A percentile compares a stretch with the other conserved stretches of the same genome.
Conservation (phyloP, 345 rosid species). For the Noccaea bulbosa region DNA sequence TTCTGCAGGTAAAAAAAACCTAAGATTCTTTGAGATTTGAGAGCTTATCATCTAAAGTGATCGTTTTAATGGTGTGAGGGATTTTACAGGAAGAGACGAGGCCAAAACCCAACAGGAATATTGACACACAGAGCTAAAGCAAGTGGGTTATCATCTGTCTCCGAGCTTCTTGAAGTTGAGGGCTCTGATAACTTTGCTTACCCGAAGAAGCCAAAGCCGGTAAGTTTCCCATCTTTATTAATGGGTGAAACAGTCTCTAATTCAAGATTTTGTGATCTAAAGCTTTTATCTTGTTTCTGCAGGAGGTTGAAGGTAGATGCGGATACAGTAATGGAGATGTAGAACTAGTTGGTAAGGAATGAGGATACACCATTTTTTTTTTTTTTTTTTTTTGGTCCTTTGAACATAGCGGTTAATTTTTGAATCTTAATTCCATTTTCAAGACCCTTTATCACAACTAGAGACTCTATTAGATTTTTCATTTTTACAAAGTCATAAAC, state of each 20-base stretch:
- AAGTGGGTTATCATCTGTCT: slow-evolving; percentile 71
- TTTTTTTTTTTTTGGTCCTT: no score
- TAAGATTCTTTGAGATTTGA: not conserved
- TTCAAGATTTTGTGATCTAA: not conserved
- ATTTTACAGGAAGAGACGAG: slow-evolving; percentile 11
- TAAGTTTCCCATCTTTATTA: not conserved
- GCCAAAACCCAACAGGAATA: slow-evolving; percentile 20
- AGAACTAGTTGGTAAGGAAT: not conserved
- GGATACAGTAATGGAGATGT: not conserved
- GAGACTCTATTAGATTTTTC: no score
- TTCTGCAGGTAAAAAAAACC: slow-evolving; percentile 28
- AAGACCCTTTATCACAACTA: no score
- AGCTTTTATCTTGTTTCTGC: slow-evolving; percentile 32
- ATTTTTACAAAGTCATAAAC: no score
- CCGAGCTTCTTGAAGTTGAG: slow-evolving; percentile 57
- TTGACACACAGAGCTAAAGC: slow-evolving; percentile 29
- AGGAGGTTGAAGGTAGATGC: slow-evolving; percentile 46
- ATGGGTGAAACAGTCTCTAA: not conserved
- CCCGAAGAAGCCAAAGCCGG: slow-evolving; percentile 36
- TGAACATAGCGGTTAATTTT: not conserved
- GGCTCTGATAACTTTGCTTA: slow-evolving; percentile 46
- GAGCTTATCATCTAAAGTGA: not conserved
- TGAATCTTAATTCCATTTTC: no score
- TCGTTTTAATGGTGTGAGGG: not conserved
- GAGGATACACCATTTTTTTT: no score